Conservation (phyloP, 345 rosid species). For the Ailanthus altissimus region DNA sequence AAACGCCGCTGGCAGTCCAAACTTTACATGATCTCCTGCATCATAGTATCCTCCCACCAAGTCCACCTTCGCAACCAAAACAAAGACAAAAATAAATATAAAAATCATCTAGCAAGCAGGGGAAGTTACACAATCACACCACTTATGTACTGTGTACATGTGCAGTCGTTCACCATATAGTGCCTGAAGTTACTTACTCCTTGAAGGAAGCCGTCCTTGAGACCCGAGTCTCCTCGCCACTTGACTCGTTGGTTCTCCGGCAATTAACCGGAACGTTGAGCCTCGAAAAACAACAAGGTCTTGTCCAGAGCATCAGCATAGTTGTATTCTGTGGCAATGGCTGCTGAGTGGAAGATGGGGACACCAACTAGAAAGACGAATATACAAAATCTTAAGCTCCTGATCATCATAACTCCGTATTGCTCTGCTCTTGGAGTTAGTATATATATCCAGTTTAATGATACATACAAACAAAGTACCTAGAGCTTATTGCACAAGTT, state of each 20-base stretch:
- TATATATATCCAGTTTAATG: too few relatives aligned
- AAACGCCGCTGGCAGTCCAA: constrained; percentile 89
- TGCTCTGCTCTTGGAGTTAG: too few relatives aligned
- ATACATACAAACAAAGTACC: too few relatives aligned
- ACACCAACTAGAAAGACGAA: constrained; percentile 29
- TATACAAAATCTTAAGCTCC: constrained; percentile 24
- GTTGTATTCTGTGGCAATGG: constrained; percentile 35
- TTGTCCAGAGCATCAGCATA: constrained; percentile 59
- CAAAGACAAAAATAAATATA: too few relatives aligned
- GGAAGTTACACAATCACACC: too few relatives aligned
- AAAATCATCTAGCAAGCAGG: too few relatives aligned
- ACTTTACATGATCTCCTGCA: constrained; percentile 92
- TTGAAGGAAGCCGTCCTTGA: constrained; percentile 55
- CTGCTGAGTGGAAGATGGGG: constrained; percentile 26
- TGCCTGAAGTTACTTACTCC: too few relatives aligned
- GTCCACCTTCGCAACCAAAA: constrained; percentile 44
- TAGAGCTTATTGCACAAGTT: too few relatives aligned
- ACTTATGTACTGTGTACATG: too few relatives aligned
- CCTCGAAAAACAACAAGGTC: constrained; percentile 68
- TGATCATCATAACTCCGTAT: too few relatives aligned
- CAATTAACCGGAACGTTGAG: constrained; percentile 65
- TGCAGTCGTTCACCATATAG: too few relatives aligned
- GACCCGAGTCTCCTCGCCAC: constrained; percentile 69
- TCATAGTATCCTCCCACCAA: constrained; percentile 92
- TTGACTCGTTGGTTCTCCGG: constrained; percentile 49